Conservation (phyloP, 805 yeast genomes). For the Ogataea sp. region DNA sequence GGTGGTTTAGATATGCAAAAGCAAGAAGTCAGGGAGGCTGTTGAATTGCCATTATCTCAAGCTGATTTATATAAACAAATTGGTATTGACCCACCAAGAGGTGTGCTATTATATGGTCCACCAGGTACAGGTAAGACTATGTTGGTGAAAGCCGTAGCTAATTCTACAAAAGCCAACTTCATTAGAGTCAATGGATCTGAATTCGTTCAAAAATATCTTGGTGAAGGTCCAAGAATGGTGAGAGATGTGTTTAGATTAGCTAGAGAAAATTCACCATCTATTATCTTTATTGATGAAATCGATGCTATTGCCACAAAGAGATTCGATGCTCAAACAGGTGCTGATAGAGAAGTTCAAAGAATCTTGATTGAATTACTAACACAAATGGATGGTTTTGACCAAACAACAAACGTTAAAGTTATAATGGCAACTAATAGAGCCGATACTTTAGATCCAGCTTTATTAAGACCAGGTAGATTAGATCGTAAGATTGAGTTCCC, state of each 20-base stretch:
- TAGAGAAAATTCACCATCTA: conserved; percentile 94
- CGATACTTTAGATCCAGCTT: conserved; percentile 98
- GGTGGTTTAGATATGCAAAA: conserved; percentile 99
- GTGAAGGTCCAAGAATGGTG: conserved; percentile 99
- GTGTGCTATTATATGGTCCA: conserved; percentile 96
- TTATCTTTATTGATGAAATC: conserved; percentile 95
- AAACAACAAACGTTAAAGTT: conserved; percentile 88
- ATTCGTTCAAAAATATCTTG: conserved; percentile 94
- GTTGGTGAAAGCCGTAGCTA: conserved; percentile 98
- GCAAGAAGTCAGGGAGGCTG: conserved; percentile 98
- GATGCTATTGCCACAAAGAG: conserved; percentile 99
- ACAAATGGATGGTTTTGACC: conserved; percentile 99
- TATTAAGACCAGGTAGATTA: conserved; percentile 95
- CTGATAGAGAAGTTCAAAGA: conserved; percentile 98
- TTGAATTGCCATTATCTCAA: conserved; percentile 91
- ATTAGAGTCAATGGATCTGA: conserved; percentile 97
- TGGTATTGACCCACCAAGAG: conserved; percentile 98
- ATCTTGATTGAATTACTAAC: conserved; percentile 89
- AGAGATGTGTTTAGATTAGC: conserved; percentile 97
- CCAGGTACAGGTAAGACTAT: conserved; percentile 99
- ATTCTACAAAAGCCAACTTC: conserved; percentile 90
- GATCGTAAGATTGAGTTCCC: conserved; percentile 99
- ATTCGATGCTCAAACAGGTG: conserved; percentile 99
- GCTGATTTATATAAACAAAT: conserved; percentile 94
- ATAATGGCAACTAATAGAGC: conserved; percentile 99